A percentile compares a stretch with the other conserved stretches of the same genome.
phyloP scores from a whole-genome alignment of 257 asterid species.

The Verbascum thapsus region DNA sequence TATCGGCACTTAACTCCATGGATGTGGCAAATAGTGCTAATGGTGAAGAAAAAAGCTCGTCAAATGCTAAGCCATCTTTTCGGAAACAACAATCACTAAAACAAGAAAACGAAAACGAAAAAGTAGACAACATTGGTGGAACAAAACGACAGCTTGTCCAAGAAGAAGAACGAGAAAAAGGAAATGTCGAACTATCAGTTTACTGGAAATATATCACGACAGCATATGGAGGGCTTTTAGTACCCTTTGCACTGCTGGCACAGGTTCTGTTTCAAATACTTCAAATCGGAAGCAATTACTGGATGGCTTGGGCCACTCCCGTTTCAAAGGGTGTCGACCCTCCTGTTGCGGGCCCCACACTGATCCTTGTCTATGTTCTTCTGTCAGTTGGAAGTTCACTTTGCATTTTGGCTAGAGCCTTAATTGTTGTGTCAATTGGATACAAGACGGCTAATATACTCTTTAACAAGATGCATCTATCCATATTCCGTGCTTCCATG shows the following conservation, averaged over 20 bases:
- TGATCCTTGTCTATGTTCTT: slow-evolving; percentile 66
- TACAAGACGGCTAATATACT: slow-evolving; percentile 73
- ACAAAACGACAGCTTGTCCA: slow-evolving; percentile 72
- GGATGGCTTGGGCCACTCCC: slow-evolving; percentile 99
- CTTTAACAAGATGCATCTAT: slow-evolving; percentile 68
- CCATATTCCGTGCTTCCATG: slow-evolving; percentile 91
- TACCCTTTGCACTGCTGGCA: slow-evolving; percentile 74
- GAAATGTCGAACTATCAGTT: slow-evolving; percentile 68
- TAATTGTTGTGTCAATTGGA: slow-evolving; percentile 56
- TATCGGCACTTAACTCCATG: slow-evolving; percentile 58
- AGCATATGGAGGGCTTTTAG: slow-evolving; percentile 79
- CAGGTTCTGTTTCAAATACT: slow-evolving; percentile 65
- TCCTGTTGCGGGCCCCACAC: slow-evolving; percentile 63
- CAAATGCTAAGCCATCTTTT: slow-evolving; percentile 28
- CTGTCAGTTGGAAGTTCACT: slow-evolving; percentile 71
- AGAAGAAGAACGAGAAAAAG: slow-evolving; percentile 95
- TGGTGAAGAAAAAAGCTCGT: slow-evolving; percentile 34
- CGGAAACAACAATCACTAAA: slow-evolving; percentile 41
- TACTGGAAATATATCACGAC: slow-evolving; percentile 86
- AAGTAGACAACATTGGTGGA: slow-evolving; percentile 33
- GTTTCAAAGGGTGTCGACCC: slow-evolving; percentile 61
- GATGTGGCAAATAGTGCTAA: slow-evolving; percentile 28
- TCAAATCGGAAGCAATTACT: slow-evolving; percentile 92
- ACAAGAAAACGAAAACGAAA: slow-evolving; percentile 38
- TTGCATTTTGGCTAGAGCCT: slow-evolving; percentile 63